Conservation (phyloP, 2,329 filamentous ascomycete species). For the Diaporthe batatas region DNA sequence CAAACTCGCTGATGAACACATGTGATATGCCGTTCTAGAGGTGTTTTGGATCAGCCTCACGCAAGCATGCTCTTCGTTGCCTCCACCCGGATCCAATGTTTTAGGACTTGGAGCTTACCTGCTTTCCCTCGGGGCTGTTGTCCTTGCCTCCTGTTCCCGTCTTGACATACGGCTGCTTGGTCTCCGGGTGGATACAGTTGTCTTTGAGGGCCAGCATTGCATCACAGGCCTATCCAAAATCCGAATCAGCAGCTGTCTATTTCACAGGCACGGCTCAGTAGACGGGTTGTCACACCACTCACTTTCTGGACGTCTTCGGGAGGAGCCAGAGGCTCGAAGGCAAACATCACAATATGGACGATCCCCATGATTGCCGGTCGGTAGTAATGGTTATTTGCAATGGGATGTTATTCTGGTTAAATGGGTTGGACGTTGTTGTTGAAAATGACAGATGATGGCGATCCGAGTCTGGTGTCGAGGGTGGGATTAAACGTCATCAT, state of each 20-base stretch:
- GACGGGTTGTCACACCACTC: slow-evolving; percentile 48
- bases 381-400: neutral
- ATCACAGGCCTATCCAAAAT: slow-evolving; percentile 48
- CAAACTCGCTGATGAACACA: slow-evolving; percentile 77
- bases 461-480: neutral
- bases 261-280: neutral
- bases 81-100: no score
- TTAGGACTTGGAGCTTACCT: slow-evolving; percentile 57
- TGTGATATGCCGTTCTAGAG: slow-evolving; percentile 74
- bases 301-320: slow-evolving; percentile 69
- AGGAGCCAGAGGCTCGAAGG: slow-evolving; percentile 68
- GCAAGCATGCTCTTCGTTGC: neutral
- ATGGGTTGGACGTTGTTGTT: neutral
- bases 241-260: slow-evolving; percentile 2
- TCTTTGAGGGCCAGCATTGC: slow-evolving; percentile 64
- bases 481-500: slow-evolving; percentile 22
- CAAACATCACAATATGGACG: slow-evolving; percentile 77
- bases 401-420: neutral
- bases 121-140: slow-evolving; percentile 71
- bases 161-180: slow-evolving; percentile 71
- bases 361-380: slow-evolving; percentile 66
- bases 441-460: neutral
- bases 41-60: neutral
- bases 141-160: slow-evolving; percentile 71
- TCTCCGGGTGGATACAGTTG: slow-evolving; percentile 72